Conservation (phyloP, 176 grass and related monocot genomes). For the Musa schizocarpa region DNA sequence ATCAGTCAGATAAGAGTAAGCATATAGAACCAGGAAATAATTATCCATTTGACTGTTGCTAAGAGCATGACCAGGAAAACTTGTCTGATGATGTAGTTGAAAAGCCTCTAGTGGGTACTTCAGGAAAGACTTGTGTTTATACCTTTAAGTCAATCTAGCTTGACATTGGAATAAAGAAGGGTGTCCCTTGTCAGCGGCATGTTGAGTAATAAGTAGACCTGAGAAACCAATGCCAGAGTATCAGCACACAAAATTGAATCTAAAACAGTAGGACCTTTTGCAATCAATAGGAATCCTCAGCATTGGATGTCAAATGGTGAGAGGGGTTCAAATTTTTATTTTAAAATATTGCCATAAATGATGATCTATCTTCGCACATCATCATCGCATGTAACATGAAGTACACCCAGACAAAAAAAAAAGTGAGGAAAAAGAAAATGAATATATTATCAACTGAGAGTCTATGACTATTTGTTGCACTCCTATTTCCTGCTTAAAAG, state of each 20-base stretch:
- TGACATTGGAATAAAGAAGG: conserved; percentile 91
- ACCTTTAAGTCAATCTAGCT: conserved; percentile 57
- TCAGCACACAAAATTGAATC: not conserved
- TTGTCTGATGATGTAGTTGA: not conserved
- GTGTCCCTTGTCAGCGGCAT: conserved; percentile 92
- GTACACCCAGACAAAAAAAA: too few species aligned
- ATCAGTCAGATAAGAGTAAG: not conserved
- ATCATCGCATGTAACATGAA: not conserved
- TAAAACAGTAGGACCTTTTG: not conserved
- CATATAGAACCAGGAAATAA: not conserved
- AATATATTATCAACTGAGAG: too few species aligned
- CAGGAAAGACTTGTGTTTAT: not conserved
- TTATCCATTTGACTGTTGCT: conserved; percentile 1
- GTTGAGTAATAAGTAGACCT: conserved; percentile 71
- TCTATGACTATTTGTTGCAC: too few species aligned
- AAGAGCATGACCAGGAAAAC: not conserved
- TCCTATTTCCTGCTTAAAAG: too few species aligned
- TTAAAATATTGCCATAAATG: not conserved
- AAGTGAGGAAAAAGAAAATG: too few species aligned
- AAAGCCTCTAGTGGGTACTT: not conserved
- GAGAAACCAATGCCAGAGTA: conserved; percentile 15
- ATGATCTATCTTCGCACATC: too few species aligned
- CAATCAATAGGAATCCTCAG: not conserved
- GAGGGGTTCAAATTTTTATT: not conserved
- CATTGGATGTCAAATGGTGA: not conserved